These are phyloP conservation scores for Pinus taeda DNA, from an alignment of 75 land plant genomes.

Conservation along the genomic window DNA sequence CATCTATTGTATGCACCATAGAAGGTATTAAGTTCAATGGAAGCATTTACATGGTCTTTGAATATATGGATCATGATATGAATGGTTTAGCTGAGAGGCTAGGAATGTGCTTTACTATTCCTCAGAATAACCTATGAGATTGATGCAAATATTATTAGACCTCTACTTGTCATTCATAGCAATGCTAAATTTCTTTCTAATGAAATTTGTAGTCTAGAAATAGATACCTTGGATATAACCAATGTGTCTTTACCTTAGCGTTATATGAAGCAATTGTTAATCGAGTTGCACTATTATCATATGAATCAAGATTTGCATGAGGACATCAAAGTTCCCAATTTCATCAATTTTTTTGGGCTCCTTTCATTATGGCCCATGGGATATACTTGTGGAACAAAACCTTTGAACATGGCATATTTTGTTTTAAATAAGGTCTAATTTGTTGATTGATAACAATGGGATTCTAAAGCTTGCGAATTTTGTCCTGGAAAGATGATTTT, in stretches of 20 bases:
- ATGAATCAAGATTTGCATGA: too few relatives aligned
- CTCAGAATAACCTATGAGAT: constrained; percentile 16
- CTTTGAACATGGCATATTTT: background rate
- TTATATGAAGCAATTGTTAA: too few relatives aligned
- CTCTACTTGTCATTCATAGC: background rate
- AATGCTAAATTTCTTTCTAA: background rate
- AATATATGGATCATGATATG: too few relatives aligned
- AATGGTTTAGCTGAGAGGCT: constrained; percentile 36
- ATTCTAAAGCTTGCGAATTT: too few relatives aligned
- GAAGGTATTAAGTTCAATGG: constrained; percentile 25
- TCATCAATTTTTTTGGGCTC: background rate
- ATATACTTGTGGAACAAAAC: background rate
- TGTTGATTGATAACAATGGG: too few relatives aligned
- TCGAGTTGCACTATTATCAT: too few relatives aligned
- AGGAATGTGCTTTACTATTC: too few relatives aligned
- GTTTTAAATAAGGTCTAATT: constrained; percentile 3
- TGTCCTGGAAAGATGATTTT: too few relatives aligned
- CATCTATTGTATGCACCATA: constrained; percentile 10
- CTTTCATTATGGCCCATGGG: background rate
- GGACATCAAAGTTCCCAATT: background rate
- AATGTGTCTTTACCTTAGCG: constrained; percentile 8
- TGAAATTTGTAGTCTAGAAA: background rate
- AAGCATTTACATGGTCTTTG: too few relatives aligned
- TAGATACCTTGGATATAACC: background rate
- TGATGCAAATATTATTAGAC: too few relatives aligned